These are phyloP conservation scores for Phialemonium atrogriseum DNA, from an alignment of 2,329 filamentous ascomycete species.

Conservation along the genomic window DNA sequence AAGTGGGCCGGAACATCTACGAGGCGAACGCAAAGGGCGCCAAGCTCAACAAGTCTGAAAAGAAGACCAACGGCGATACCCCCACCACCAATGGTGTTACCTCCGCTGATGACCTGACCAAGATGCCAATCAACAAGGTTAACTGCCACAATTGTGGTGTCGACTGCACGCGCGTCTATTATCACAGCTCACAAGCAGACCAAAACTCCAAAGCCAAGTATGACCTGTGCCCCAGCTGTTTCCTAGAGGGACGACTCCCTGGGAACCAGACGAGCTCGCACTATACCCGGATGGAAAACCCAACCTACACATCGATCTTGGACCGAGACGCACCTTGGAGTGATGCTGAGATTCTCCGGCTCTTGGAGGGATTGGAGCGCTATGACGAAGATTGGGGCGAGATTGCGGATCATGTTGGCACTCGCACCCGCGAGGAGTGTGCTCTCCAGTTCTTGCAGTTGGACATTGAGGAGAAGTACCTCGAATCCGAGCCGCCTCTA, in stretches of 20 bases:
- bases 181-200: slow-evolving; percentile 48
- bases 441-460: slow-evolving; percentile 93
- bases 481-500: slow-evolving; percentile 63
- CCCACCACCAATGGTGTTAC: slow-evolving; percentile 56
- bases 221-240: slow-evolving; percentile 88
- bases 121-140: slow-evolving; percentile 58
- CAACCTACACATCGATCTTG: slow-evolving; percentile 66
- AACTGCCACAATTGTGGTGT: slow-evolving; percentile 89
- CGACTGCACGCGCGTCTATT: slow-evolving; percentile 67
- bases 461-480: slow-evolving; percentile 95
- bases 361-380: slow-evolving; percentile 84
- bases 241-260: slow-evolving; percentile 75
- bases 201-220: slow-evolving; percentile 63
- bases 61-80: slow-evolving; percentile 69
- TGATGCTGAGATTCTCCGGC: slow-evolving; percentile 78
- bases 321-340: slow-evolving; percentile 87
- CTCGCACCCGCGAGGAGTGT: slow-evolving; percentile 88
- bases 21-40: slow-evolving; percentile 76
- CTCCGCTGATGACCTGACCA: slow-evolving; percentile 52
- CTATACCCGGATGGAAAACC: slow-evolving; percentile 85
- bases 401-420: slow-evolving; percentile 86
- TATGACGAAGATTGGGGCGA: slow-evolving; percentile 95
- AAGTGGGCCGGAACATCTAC: slow-evolving; percentile 91
- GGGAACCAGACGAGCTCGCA: slow-evolving; percentile 69
- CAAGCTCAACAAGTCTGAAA: slow-evolving; percentile 61